Percentiles rank a stretch among this genome's conserved stretches.
phyloP scores from a whole-genome alignment of 768 basidiomycete genomes.

The Collybia sp. region DNA sequence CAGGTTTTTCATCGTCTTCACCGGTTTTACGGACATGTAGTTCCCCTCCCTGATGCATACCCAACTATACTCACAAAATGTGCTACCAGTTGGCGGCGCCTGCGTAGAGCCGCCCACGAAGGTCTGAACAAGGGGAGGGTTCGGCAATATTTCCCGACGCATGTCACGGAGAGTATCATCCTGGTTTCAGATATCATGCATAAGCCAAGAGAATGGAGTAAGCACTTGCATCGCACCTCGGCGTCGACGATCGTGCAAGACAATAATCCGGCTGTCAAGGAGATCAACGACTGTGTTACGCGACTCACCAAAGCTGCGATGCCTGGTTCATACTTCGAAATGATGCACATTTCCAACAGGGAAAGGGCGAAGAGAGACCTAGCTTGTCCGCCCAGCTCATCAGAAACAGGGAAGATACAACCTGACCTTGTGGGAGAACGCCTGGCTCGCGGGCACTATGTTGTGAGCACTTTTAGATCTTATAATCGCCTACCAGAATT shows the following conservation, averaged over 20 bases:
- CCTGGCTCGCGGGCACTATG: not conserved
- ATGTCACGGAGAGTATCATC: no score
- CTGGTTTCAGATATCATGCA: no score
- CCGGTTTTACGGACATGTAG: constrained; percentile 6
- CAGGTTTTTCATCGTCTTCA: constrained; percentile 19
- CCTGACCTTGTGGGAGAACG: not conserved
- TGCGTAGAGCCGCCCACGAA: no score
- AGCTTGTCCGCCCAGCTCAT: constrained; percentile 1
- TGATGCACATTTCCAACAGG: constrained; percentile 21
- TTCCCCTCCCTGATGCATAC: no score
- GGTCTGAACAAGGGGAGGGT: no score
- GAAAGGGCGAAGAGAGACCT: constrained; percentile 2
- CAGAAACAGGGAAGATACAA: not conserved
- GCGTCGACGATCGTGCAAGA: not conserved
- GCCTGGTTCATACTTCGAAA: constrained; percentile 29
- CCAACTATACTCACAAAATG: no score
- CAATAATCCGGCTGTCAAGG: not conserved
- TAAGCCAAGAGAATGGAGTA: not conserved
- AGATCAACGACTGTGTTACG: not conserved
- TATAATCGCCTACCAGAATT: not conserved
- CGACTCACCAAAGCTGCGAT: constrained; percentile 23
- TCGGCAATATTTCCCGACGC: no score
- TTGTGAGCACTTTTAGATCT: not conserved
- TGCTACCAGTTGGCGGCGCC: no score
- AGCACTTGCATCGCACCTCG: not conserved